Conservation (phyloP, 257 asterid species). For the Solanum chmielewskii region DNA sequence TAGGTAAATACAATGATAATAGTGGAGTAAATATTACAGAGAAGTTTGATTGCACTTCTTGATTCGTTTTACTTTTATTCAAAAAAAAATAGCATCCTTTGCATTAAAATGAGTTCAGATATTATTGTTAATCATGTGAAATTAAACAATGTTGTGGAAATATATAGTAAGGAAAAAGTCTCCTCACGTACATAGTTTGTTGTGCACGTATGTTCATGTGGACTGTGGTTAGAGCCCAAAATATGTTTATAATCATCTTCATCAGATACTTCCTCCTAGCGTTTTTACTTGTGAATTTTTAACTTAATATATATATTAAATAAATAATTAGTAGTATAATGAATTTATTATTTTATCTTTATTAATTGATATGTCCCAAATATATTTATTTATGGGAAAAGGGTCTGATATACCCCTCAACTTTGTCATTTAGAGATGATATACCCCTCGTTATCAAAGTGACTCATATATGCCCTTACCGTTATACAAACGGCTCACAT, state of each 20-base stretch:
- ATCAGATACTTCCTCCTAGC: not conserved
- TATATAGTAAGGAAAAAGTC: not conserved
- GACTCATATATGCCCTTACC: too few species aligned
- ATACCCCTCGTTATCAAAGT: too few species aligned
- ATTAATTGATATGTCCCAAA: not conserved
- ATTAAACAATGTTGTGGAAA: not conserved
- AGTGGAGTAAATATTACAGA: not conserved
- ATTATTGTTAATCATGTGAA: not conserved
- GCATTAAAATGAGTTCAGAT: not conserved
- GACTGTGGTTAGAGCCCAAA: not conserved
- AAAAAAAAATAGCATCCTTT: too few species aligned
- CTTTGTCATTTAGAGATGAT: too few species aligned
- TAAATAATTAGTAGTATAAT: too few species aligned
- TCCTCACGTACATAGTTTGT: not conserved
- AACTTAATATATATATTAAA: not conserved
- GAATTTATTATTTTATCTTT: too few species aligned
- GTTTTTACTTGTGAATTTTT: not conserved
- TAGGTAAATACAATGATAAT: not conserved
- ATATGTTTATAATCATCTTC: not conserved
- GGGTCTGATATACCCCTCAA: too few species aligned
- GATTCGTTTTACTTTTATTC: not conserved
- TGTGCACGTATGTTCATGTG: not conserved
- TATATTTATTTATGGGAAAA: too few species aligned
- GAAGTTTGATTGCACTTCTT: not conserved
- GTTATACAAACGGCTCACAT: too few species aligned